Conservation (phyloP, 2,329 filamentous ascomycete genomes). For the Colletotrichum eleusines region DNA sequence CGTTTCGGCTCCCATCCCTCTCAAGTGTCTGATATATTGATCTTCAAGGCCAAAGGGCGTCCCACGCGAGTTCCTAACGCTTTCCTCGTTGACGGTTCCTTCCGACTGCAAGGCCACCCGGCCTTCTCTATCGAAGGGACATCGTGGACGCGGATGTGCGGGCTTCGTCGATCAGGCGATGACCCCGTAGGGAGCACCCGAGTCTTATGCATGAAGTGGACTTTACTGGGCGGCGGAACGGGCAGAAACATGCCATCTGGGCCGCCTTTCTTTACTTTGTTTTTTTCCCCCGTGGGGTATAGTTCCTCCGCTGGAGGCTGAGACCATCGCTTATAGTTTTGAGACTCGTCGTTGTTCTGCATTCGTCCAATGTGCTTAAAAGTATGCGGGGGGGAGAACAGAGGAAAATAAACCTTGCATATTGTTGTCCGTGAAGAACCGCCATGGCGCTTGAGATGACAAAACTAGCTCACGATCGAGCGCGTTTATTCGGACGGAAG, state of each 20-base stretch:
- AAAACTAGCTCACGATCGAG: background rate
- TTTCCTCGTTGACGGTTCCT: background rate
- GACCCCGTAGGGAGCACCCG: background rate
- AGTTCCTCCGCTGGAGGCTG: background rate
- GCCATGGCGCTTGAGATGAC: background rate
- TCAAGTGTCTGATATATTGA: slow-evolving; percentile 36
- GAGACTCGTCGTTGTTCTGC: background rate
- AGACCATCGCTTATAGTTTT: background rate
- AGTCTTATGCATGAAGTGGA: background rate
- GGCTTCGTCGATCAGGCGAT: background rate
- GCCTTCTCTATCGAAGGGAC: background rate
- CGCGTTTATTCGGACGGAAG: background rate
- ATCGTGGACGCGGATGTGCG: background rate
- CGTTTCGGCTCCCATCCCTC: slow-evolving; percentile 26
- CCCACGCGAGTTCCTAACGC: background rate
- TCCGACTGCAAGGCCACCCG: background rate
- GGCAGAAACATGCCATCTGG: background rate
- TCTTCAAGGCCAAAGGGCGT: background rate
- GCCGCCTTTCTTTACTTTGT: too few relatives aligned
- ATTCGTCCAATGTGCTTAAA: background rate
- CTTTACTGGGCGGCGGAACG: background rate
- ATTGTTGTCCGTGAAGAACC: background rate
- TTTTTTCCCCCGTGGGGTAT: background rate
- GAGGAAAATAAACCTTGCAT: background rate
- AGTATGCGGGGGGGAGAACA: background rate